Percentiles rank a stretch among this genome's conserved stretches.
phyloP scores from a whole-genome alignment of 768 basidiomycete genomes.

The Mycena chlorophos region DNA sequence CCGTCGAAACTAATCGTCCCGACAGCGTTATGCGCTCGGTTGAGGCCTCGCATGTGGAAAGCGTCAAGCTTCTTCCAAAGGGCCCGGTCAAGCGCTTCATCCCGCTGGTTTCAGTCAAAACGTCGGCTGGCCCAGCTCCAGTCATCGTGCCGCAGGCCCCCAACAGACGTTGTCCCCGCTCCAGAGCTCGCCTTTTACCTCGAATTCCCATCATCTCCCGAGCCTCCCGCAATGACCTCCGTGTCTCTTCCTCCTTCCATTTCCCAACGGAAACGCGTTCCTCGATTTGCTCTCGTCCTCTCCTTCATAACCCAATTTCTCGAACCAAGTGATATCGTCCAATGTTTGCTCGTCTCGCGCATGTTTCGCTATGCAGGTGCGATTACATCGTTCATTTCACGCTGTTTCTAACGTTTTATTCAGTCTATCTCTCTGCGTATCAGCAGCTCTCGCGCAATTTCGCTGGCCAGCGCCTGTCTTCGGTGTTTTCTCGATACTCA shows the following conservation, averaged over 20 bases:
- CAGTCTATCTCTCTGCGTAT: constrained; percentile 66
- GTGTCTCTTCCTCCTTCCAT: constrained; percentile 61
- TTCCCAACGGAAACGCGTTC: constrained; percentile 56
- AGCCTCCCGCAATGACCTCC: constrained; percentile 30
- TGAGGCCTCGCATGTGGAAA: not conserved
- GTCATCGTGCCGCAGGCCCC: not conserved
- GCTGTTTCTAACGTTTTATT: constrained; percentile 2
- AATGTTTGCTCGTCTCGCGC: constrained; percentile 56
- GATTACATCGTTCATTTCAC: constrained; percentile 13
- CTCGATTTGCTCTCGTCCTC: constrained; percentile 32
- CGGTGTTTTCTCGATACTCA: constrained; percentile 39
- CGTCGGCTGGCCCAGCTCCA: not conserved
- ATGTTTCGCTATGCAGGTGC: constrained; percentile 65
- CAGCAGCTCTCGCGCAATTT: constrained; percentile 48
- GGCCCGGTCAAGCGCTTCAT: constrained; percentile 29
- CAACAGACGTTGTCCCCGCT: not conserved
- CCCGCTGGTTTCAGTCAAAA: constrained; percentile 29
- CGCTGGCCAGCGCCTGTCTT: constrained; percentile 48
- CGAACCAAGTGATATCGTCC: constrained; percentile 41
- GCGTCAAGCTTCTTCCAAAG: constrained; percentile 3
- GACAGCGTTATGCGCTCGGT: no score
- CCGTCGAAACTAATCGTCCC: not conserved
- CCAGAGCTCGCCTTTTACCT: constrained; percentile 25
- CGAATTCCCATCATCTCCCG: constrained; percentile 33
- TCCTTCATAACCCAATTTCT: constrained; percentile 56